Evolutionary conservation across 306 rosid species (phyloP), one percentile per base, ranked within the genome.

Genomic region (Cicer cuneatum): DNA sequence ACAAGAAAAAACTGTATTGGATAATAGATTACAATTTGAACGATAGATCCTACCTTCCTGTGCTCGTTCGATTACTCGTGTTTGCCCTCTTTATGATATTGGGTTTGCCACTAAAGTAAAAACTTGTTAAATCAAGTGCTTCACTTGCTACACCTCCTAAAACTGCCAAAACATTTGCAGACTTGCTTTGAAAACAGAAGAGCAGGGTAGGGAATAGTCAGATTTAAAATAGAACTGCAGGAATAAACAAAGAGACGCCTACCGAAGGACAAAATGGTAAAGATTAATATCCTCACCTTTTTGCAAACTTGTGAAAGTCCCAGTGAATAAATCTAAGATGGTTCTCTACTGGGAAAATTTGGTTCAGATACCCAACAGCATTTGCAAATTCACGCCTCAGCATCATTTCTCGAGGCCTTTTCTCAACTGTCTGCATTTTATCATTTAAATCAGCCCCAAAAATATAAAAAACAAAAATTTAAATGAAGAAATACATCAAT

Each of bases 361-460:
- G 92, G 75, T 94, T 94, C 73, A 94, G 85, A 86, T 94, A 94
- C 56, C 91, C 97, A 75, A 94, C 98, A 14, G 98, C 98, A 77
- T 41, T 85, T 75, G 93, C 85, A 69, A 90, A 94, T 84, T 92
- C 98, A 81, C 97, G 97, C 87, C 98, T 90, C 71, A 94, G 83
- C 97, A 94, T 94, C 98, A 94, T 94, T 88, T 94, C 98, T 62
- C 98, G 89, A 62, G 98, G 98, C 73, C 98, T 82, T 81, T 94
- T 94, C 80, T 94, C 98, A 67, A 91, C 93, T 66, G 93, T 94
- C 98, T 92, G 82, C 81, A 71, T 79, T 65, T 77, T 38, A 49
- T 59, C 49, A 82, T 61, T 79, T 52, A 67, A 70, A 75, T 58
- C 53, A 86, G 81, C 37, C 53, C 48, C 74, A 82, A 48, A 45